Base-by-base conservation (phyloP, 2,329 filamentous ascomycete genomes). In the Sporothrix phasma region DNA sequence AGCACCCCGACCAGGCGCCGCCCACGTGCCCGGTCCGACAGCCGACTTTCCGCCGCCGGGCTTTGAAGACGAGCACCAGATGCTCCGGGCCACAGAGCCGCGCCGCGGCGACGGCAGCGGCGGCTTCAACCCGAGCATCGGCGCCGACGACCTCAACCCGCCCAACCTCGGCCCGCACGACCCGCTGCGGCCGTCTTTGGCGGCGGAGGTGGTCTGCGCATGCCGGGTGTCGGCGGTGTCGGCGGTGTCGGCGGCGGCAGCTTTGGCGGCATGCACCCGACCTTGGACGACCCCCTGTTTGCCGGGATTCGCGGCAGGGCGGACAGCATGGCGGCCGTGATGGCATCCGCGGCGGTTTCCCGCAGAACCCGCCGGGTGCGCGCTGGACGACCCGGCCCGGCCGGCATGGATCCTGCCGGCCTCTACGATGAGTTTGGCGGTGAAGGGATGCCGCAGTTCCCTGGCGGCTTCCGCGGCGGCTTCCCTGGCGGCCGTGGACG, bases 41-140 rank as follows among this genome's bases (percentile, higher is more conserved):
- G 59, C 37, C 10, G 89, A 92, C 68, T 92, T 96, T 69, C 85
- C 88, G 0, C 92, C 93, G 0, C 94, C 94, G 0, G 90, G 85
- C 22, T 97, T 97, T 69, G 94, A 97, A 69, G 93, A 99, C 73
- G 92, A 97, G 71, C 88, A 91, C 70, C 90, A 97, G 67, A 81
- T 97, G 66, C 86, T 89, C 66, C 80, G 86, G 1, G 89, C 86
- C 19, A 13, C 45, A 1, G 43, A 43, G 6, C 54, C 49, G 3
- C 37, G 47, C 41, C 26, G 29, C 1, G 22, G 56, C 39, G 7
- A 26, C 5, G 53, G 31, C 73, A 74, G 39, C 22, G 53, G 24
- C 11, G 65, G 67, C 69, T 73, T 69, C 67, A 72, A 47, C 13
- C 63, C 72, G 10, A 85, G 84, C 67, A 88, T 96, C 59, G 94